Evolutionary conservation across 73 alveolate species (phyloP), one percentile per base, ranked within the genome.

Genomic region (Blepharisma stoltei): DNA sequence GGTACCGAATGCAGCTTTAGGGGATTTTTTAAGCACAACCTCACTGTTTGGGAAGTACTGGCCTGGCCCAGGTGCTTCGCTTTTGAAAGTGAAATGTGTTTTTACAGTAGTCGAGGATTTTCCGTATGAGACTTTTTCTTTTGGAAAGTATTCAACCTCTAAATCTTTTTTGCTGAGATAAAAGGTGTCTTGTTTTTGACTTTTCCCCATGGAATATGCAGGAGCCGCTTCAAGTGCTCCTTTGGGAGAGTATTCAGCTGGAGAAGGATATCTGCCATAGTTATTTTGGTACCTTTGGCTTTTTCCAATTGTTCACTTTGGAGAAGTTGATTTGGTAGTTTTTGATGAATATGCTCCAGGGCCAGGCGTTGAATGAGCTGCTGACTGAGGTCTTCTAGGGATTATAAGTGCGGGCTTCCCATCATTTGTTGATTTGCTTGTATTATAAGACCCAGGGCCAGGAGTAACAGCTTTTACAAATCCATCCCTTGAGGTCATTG

Each of bases 61-160:
- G 2, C 73, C 73, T 9, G 73, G 73, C 23, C 73, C 73, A 60
- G 73, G 73, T n/a, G 45, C 73, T 20, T 60, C 73, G 2, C 18
- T 9, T 25, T 25, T 60, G 18, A 60, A 25, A 25, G 73, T n/a
- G 41, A 32, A 32, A 32, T 32, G 41, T 32, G 41, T 32, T 3
- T 32, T 32, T 32, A 32, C 41, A 1, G 41, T 32, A 1, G 41
- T 32, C 41, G 41, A 32, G 41, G 41, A 32, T 32, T 32, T 32
- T 32, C 41, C 41, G 41, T 32, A 32, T 1, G 41, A 32, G 41
- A 1, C 0, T 32, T 32, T 32, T 32, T 32, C 41, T 3, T 32
- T 32, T 1, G 41, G 41, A 3, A 32, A 32, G 3, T 32, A 32
- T 32, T 32, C 41, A 32, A 32, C 5, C 41, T 32, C 41, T 32